phyloP scores from a whole-genome alignment of 2,329 filamentous ascomycete genomes.

The Kalaharituber pfeilii region DNA sequence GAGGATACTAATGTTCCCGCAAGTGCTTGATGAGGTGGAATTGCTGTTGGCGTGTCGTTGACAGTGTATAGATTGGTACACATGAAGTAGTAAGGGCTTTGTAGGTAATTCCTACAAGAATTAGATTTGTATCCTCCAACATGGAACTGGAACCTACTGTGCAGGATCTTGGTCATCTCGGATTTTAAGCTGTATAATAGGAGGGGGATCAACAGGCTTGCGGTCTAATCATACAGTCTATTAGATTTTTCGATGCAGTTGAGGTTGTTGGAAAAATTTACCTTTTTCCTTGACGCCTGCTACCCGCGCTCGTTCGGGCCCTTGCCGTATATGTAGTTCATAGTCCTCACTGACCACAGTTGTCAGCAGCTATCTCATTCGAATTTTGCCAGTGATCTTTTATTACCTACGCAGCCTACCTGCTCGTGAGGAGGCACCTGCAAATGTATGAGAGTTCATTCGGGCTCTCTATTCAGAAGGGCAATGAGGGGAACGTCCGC shows the following conservation, averaged over 20 bases:
- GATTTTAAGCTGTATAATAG: slow-evolving; percentile 55
- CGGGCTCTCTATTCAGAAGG: slow-evolving; percentile 6
- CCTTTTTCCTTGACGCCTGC: slow-evolving; percentile 60
- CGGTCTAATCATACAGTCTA: slow-evolving; percentile 38
- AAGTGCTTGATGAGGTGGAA: slow-evolving; percentile 34
- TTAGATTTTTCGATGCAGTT: slow-evolving; percentile 4
- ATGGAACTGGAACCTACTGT: slow-evolving; percentile 36
- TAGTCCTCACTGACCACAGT: slow-evolving; percentile 35
- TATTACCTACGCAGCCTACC: slow-evolving; percentile 8
- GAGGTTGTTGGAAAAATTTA: slow-evolving; percentile 25
- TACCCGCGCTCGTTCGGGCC: slow-evolving; percentile 49
- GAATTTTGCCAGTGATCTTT: background rate
- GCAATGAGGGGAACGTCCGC: background rate
- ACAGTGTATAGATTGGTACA: slow-evolving; percentile 38
- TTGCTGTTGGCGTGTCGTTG: slow-evolving; percentile 30
- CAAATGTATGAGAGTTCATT: slow-evolving; percentile 22
- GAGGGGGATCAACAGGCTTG: slow-evolving; percentile 76
- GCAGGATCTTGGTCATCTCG: slow-evolving; percentile 34
- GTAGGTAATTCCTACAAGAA: slow-evolving; percentile 38
- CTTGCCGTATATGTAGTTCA: slow-evolving; percentile 44
- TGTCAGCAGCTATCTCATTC: slow-evolving; percentile 3
- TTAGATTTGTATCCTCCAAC: slow-evolving; percentile 9
- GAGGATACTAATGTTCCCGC: slow-evolving; percentile 64
- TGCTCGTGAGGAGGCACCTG: slow-evolving; percentile 23
- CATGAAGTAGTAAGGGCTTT: slow-evolving; percentile 49